These are phyloP conservation scores for Tricholoma saponaceum DNA, from an alignment of 768 basidiomycete genomes.

Conservation along the genomic window DNA sequence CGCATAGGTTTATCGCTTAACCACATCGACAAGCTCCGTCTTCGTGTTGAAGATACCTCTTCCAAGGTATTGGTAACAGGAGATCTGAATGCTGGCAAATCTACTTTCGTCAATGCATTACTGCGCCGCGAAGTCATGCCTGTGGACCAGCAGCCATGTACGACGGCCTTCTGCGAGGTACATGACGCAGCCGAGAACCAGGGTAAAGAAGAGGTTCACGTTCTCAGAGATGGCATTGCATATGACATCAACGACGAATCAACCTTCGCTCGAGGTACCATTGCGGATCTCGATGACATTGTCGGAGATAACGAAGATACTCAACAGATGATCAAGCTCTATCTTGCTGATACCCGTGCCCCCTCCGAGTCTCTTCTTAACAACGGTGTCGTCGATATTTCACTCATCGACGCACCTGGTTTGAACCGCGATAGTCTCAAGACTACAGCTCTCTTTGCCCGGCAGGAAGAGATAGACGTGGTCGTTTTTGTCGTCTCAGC, in stretches of 20 bases:
- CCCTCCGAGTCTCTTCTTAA: conserved; percentile 83
- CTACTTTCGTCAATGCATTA: conserved; percentile 95
- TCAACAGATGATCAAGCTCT: conserved; percentile 82
- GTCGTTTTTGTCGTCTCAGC: conserved; percentile 97
- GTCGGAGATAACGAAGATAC: conserved; percentile 70
- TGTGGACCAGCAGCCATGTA: conserved; percentile 97
- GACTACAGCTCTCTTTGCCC: conserved; percentile 92
- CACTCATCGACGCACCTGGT: conserved; percentile 97
- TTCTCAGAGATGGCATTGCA: conserved; percentile 60
- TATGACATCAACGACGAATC: conserved; percentile 72
- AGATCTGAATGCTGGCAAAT: conserved; percentile 97
- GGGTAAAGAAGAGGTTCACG: conserved; percentile 81
- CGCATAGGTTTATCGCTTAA: conserved; percentile 68
- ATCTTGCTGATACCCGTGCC: conserved; percentile 77
- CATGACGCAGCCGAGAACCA: conserved; percentile 82
- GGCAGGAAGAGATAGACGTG: conserved; percentile 98
- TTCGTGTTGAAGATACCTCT: conserved; percentile 85
- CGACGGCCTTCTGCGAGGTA: conserved; percentile 96
- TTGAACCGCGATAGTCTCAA: conserved; percentile 93
- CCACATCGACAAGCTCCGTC: conserved; percentile 82
- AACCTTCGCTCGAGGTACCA: conserved; percentile 67
- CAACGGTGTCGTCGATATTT: conserved; percentile 96
- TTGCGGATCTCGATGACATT: conserved; percentile 74
- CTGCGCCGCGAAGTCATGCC: conserved; percentile 91
- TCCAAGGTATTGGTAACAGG: conserved; percentile 98